These are phyloP conservation scores for Sporothrix brunneoviolacea DNA, from an alignment of 2,329 filamentous ascomycete genomes.

Conservation along the genomic window DNA sequence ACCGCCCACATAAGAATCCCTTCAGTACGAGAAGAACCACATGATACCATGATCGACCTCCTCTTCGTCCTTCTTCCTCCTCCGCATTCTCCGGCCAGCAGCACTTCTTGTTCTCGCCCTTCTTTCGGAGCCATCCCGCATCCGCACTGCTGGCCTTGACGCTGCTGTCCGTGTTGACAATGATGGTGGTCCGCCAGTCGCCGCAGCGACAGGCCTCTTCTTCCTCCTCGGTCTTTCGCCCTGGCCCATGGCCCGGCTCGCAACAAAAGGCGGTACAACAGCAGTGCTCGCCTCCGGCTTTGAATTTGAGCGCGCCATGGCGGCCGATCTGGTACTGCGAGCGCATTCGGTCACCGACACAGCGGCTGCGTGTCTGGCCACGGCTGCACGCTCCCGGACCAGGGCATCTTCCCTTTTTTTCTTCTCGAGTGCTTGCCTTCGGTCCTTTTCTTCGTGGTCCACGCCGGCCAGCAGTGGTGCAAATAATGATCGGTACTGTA, in stretches of 20 bases:
- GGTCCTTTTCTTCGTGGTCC: not conserved
- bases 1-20: not conserved
- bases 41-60: conserved; percentile 9
- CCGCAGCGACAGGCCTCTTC: not conserved
- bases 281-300: not conserved
- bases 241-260: not conserved
- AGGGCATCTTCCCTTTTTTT: no score
- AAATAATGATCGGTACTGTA: conserved; percentile 1
- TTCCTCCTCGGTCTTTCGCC: not conserved
- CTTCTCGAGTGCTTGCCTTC: not conserved
- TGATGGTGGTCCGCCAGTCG: not conserved
- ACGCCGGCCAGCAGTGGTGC: not conserved
- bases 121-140: not conserved
- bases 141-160: not conserved
- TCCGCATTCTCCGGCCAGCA: not conserved
- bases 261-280: not conserved
- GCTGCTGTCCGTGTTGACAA: not conserved
- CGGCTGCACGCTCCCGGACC: no score
- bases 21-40: conserved; percentile 11
- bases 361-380: no score
- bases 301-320: no score
- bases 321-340: no score
- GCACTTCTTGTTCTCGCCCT: not conserved
- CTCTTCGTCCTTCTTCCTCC: conserved; percentile 3
- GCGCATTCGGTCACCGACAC: no score